phyloP scores from a whole-genome alignment of 192 early-diverging fungal species.

The Gigaspora rosea region DNA sequence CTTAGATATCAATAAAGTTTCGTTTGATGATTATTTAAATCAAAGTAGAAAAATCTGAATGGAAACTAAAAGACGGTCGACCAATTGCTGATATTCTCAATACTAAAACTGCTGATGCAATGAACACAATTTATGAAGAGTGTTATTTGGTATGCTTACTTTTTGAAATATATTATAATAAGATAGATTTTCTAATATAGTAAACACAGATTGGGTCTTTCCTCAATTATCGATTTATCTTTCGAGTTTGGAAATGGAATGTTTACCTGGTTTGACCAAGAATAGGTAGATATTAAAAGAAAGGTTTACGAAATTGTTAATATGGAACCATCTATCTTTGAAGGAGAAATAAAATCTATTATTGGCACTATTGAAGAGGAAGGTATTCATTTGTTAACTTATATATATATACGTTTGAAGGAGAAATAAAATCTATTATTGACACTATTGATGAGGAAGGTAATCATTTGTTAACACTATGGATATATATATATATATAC shows the following conservation, averaged over 20 bases:
- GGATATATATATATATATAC: not conserved
- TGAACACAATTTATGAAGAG: slow-evolving; percentile 15
- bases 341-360: slow-evolving; percentile 21
- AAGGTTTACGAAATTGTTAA: slow-evolving; percentile 30
- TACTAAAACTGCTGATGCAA: not conserved
- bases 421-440: slow-evolving; percentile 19
- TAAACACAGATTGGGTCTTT: slow-evolving; percentile 29
- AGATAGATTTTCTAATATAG: slow-evolving; percentile 1
- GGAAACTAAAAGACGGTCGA: slow-evolving; percentile 25
- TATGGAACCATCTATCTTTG: slow-evolving; percentile 23
- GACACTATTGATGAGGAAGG: slow-evolving; percentile 17
- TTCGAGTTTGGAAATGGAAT: slow-evolving; percentile 32
- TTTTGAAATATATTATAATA: slow-evolving; percentile 18
- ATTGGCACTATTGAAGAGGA: slow-evolving; percentile 22
- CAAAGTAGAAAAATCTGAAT: slow-evolving; percentile 7
- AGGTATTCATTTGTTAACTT: not conserved
- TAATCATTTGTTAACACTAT: no score
- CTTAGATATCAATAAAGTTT: not conserved
- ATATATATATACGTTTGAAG: no score
- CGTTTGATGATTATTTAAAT: slow-evolving; percentile 9
- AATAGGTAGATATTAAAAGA: slow-evolving; percentile 26
- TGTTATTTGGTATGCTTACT: slow-evolving; percentile 22
- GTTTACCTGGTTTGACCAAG: slow-evolving; percentile 27
- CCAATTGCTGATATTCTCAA: slow-evolving; percentile 14
- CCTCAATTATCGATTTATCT: slow-evolving; percentile 31